A percentile compares a stretch with the other conserved stretches of the same genome.
phyloP scores from a whole-genome alignment of 768 basidiomycete genomes.

The Hebeloma cylindrosporum region DNA sequence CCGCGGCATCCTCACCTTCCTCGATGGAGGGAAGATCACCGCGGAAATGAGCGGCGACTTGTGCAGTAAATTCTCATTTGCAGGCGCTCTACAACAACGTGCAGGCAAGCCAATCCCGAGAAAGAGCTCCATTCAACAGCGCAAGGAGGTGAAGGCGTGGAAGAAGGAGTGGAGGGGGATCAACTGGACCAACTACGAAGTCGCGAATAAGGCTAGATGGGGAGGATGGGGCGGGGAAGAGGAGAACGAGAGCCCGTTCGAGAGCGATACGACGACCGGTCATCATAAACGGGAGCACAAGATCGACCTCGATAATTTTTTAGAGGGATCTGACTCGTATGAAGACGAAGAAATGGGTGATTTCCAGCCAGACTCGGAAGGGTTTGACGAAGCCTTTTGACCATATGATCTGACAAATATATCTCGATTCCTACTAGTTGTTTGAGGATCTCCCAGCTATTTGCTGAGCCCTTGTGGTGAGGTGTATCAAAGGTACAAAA shows the following conservation, averaged over 20 bases:
- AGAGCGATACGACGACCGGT: conserved; percentile 18
- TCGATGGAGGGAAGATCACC: conserved; percentile 21
- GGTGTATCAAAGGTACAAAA: too few species aligned
- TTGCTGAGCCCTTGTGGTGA: too few species aligned
- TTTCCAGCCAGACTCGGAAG: too few species aligned
- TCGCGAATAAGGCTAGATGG: conserved; percentile 16
- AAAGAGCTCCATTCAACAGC: background rate
- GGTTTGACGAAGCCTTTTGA: too few species aligned
- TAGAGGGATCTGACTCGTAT: background rate
- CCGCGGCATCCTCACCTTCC: conserved; percentile 21
- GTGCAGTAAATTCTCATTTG: conserved; percentile 19
- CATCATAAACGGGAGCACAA: background rate
- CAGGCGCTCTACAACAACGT: conserved; percentile 13
- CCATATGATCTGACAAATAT: too few species aligned
- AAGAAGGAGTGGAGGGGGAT: conserved; percentile 21
- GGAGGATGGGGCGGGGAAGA: conserved; percentile 17
- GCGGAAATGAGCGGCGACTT: conserved; percentile 16
- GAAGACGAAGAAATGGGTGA: background rate
- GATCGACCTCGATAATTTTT: background rate
- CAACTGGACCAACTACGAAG: conserved; percentile 13
- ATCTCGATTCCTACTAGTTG: too few species aligned
- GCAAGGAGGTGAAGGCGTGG: conserved; percentile 17
- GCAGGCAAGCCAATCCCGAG: background rate
- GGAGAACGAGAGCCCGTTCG: conserved; percentile 12
- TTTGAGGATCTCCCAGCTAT: too few species aligned